phyloP scores from a whole-genome alignment of 1,139 yeast species.

The Saccharomyces pastorianus region DNA sequence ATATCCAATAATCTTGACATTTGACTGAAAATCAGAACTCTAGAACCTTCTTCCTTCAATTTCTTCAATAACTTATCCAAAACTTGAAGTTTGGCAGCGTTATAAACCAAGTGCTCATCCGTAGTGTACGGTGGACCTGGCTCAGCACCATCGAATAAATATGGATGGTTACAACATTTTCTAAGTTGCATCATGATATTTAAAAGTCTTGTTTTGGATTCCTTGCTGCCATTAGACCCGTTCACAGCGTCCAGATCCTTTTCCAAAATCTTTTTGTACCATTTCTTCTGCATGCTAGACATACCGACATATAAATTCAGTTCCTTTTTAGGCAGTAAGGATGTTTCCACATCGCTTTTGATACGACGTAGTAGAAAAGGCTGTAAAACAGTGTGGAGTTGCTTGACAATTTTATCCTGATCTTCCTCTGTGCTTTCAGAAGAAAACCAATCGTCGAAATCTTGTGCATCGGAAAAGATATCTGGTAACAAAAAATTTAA shows the following conservation, averaged over 20 bases:
- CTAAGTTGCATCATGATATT: constrained; percentile 95
- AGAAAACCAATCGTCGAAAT: constrained; percentile 85
- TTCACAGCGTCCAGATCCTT: constrained; percentile 95
- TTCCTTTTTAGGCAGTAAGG: constrained; percentile 84
- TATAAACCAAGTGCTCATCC: constrained; percentile 83
- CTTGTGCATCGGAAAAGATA: constrained; percentile 83
- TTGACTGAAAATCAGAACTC: constrained; percentile 88
- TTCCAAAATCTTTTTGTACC: constrained; percentile 84
- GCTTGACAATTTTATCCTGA: constrained; percentile 75
- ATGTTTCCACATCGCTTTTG: constrained; percentile 86
- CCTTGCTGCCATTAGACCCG: constrained; percentile 81
- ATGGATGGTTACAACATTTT: constrained; percentile 96
- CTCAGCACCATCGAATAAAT: constrained; percentile 94
- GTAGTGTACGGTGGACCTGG: constrained; percentile 98
- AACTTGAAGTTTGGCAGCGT: constrained; percentile 85
- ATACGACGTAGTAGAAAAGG: constrained; percentile 88
- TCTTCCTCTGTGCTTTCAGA: constrained; percentile 40
- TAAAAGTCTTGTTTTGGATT: constrained; percentile 79
- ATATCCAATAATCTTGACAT: constrained; percentile 91
- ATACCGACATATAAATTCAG: constrained; percentile 84
- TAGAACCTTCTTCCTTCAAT: constrained; percentile 68
- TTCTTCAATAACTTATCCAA: constrained; percentile 74
- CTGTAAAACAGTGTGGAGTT: constrained; percentile 72
- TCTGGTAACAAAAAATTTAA: constrained; percentile 87
- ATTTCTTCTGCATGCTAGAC: constrained; percentile 87